Percentiles rank a stretch among this genome's conserved stretches.
Evolutionary conservation across 2,329 filamentous ascomycete genomes (phyloP).

Genomic region (Beauveria australis): DNA sequence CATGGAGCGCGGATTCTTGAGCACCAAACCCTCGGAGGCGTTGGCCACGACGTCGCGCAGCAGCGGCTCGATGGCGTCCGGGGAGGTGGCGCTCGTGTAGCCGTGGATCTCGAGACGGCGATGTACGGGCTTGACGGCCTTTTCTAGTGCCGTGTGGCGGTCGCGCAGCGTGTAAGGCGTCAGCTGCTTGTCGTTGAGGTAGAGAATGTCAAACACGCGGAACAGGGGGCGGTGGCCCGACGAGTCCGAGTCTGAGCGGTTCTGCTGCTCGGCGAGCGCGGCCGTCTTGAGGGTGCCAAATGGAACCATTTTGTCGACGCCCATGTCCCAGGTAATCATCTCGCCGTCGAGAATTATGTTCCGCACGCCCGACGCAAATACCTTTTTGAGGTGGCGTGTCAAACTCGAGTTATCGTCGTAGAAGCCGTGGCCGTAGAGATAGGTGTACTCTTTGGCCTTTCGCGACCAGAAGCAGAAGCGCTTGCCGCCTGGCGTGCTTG

Average conservation of each 20-base stretch:
- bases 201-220: slow-evolving; percentile 84
- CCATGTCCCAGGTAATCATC: slow-evolving; percentile 97
- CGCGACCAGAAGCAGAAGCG: slow-evolving; percentile 87
- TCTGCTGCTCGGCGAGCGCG: slow-evolving; percentile 66
- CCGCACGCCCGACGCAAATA: slow-evolving; percentile 68
- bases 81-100: slow-evolving; percentile 56
- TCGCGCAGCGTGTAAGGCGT: slow-evolving; percentile 79
- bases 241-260: slow-evolving; percentile 45
- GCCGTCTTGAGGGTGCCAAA: slow-evolving; percentile 94
- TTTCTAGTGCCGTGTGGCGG: slow-evolving; percentile 65
- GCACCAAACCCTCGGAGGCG: slow-evolving; percentile 78
- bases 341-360: slow-evolving; percentile 93
- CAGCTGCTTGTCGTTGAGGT: slow-evolving; percentile 72
- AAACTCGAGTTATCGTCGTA: slow-evolving; percentile 67
- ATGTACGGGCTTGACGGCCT: slow-evolving; percentile 59
- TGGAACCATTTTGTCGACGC: slow-evolving; percentile 71
- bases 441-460: slow-evolving; percentile 93
- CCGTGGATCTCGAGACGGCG: slow-evolving; percentile 77
- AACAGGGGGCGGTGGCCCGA: slow-evolving; percentile 59
- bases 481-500: slow-evolving; percentile 57
- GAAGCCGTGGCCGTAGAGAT: slow-evolving; percentile 76
- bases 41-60: slow-evolving; percentile 79
- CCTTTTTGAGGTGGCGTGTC: slow-evolving; percentile 68
- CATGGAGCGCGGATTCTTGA: slow-evolving; percentile 85
- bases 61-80: slow-evolving; percentile 67